Percentiles rank a stretch among this genome's conserved stretches.
These are phyloP conservation scores for Metrosideros polymorpha DNA, from an alignment of 441 rosid species.

Conservation along the genomic window DNA sequence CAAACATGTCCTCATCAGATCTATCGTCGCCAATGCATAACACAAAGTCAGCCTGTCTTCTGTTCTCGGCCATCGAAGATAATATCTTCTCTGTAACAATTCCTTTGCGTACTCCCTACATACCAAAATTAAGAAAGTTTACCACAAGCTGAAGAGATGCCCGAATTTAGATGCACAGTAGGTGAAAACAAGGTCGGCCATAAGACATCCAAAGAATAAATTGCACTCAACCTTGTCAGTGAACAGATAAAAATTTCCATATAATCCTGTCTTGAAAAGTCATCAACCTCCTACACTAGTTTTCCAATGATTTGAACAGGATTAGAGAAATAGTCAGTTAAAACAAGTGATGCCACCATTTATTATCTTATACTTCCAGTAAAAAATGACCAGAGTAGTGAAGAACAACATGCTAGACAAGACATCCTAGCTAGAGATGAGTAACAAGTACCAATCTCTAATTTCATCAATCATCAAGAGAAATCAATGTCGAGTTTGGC, in stretches of 20 bases:
- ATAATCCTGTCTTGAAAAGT: neutral
- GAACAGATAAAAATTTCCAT: neutral
- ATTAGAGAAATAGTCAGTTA: no score
- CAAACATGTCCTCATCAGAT: conserved; percentile 81
- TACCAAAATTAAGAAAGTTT: neutral
- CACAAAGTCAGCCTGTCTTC: conserved; percentile 46
- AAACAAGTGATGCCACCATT: no score
- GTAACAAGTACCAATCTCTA: no score
- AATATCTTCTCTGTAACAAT: conserved; percentile 47
- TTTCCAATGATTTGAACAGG: neutral
- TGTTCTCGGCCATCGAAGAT: conserved; percentile 32
- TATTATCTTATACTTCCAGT: no score
- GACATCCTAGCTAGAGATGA: no score
- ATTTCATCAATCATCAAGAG: no score
- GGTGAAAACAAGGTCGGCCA: neutral
- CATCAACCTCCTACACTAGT: neutral
- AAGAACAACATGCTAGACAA: no score
- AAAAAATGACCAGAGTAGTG: no score
- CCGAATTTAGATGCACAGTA: neutral
- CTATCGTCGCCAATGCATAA: conserved; percentile 75
- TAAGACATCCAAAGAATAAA: neutral
- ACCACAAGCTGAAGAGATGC: neutral
- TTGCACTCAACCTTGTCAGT: neutral
- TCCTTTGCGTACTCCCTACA: conserved; percentile 61
- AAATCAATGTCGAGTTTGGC: no score